These are phyloP conservation scores for Lipomyces lipofer DNA, from an alignment of 805 yeast genomes.

Conservation along the genomic window DNA sequence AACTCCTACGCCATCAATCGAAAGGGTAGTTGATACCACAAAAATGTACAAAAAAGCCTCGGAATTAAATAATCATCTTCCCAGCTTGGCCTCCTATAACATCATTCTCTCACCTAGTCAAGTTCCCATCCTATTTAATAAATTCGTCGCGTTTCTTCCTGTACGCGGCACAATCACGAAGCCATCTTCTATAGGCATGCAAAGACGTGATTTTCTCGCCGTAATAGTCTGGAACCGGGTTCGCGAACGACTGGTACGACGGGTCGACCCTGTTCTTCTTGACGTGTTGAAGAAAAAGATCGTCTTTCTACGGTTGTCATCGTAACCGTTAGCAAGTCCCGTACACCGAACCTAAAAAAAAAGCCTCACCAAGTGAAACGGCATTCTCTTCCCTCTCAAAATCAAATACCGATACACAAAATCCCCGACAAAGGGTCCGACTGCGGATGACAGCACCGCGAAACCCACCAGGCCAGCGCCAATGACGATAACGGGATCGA, in stretches of 20 bases:
- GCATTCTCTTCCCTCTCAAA: conserved; percentile 16
- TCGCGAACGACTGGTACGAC: conserved; percentile 75
- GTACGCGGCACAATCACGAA: conserved; percentile 91
- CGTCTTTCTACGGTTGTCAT: conserved; percentile 54
- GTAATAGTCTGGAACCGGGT: conserved; percentile 98
- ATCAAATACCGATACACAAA: conserved; percentile 53
- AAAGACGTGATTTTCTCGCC: conserved; percentile 92
- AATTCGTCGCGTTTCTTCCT: conserved; percentile 60
- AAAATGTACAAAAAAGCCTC: too few species aligned
- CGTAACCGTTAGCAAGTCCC: too few species aligned
- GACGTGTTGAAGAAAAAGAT: conserved; percentile 70
- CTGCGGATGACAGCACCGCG: conserved; percentile 73
- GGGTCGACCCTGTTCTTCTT: conserved; percentile 87
- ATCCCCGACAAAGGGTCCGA: conserved; percentile 82
- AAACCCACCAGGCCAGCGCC: conserved; percentile 71
- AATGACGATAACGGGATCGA: conserved; percentile 83
- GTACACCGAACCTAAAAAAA: too few species aligned
- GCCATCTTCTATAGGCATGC: conserved; percentile 89
- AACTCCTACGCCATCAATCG: too few species aligned
- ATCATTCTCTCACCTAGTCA: too few species aligned
- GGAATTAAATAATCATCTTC: too few species aligned
- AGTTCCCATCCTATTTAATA: too few species aligned
- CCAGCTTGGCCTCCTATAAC: too few species aligned
- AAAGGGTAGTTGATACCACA: too few species aligned
- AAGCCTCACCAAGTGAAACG: conserved; percentile 40